phyloP scores from a whole-genome alignment of 176 grass and related monocot genomes.

The Cymbopogon citratus region DNA sequence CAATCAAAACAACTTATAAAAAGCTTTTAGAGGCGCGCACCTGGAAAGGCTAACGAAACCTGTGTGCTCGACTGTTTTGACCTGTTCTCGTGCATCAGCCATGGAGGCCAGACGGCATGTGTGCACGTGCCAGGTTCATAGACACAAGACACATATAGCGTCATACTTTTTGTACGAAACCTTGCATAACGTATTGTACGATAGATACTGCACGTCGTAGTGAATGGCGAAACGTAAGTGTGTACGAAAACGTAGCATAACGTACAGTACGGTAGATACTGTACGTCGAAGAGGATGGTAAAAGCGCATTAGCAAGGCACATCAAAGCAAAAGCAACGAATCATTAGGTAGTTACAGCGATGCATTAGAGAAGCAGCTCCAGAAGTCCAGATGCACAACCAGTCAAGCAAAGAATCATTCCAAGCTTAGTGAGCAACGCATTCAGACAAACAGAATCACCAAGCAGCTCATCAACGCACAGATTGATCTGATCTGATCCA shows the following conservation, averaged over 20 bases:
- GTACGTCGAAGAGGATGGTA: not conserved
- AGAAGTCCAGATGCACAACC: not conserved
- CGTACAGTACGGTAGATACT: not conserved
- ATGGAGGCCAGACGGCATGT: not conserved
- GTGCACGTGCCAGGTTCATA: not conserved
- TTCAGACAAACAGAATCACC: not conserved
- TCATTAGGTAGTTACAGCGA: not conserved
- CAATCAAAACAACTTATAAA: no score
- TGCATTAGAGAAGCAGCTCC: no score
- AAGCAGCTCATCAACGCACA: not conserved
- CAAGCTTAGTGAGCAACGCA: not conserved
- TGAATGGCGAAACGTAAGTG: no score
- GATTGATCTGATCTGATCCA: no score
- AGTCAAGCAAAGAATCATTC: not conserved
- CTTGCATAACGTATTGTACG: not conserved
- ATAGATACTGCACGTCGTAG: no score
- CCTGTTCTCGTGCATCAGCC: not conserved
- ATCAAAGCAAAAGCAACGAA: not conserved
- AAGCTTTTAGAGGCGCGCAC: no score
- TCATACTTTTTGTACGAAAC: no score
- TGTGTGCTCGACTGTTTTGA: not conserved
- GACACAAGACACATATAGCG: not conserved
- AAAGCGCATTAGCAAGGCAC: not conserved
- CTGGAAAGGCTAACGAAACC: not conserved
- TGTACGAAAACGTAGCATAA: not conserved